Evolutionary conservation across 106 monocot genomes (phyloP), one percentile per base, ranked within the genome.

Genomic region (Dioscorea dumetorum): DNA sequence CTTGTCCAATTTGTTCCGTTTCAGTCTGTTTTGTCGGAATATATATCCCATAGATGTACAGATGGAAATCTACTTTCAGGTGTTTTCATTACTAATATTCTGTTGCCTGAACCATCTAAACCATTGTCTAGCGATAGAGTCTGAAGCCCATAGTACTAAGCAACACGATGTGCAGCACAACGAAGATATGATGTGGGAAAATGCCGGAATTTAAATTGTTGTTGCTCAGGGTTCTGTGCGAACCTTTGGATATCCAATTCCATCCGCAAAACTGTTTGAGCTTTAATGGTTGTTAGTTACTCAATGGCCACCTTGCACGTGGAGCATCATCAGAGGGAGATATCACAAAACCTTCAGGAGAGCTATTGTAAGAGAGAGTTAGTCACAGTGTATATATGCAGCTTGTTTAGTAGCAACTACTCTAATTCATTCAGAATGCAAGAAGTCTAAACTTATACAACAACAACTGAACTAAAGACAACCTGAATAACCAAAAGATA

Each of bases 91-190:
- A 84, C 95, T 23, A 89, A 33, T 54, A 97, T 81, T 74, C 70
- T 86, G 83, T 78, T 80, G n/a, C 63, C 53, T n/a, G 73, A 53
- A 68, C 77, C 85, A 77, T 82, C 83, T 50, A 65, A 41, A 41
- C 41, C 33, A 48, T 64, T 88, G 66, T 91, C 95, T 33, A 79
- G 67, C 71, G 75, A 79, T 24, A 80, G 69, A 50, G 95, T 91
- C 70, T 87, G 88, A 32, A 97, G 67, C 61, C 88, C 86, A 64
- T 97, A 97, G 51, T 91, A 88, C 59, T 97, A 91, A 28, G 95
- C 91, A 28, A 97, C 91, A 69, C 95, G 91, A 66, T 91, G 95
- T 11, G 91, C 91, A 61, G 91, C 95, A 79, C 88, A 83, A 50
- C 88, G 74, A 28, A 91, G 86, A 51, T 91, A 97, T 13, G 95